Evolutionary conservation across 2,329 filamentous ascomycete species (phyloP), one percentile per base, ranked within the genome.

Genomic region (Colletotrichum brevisporum): DNA sequence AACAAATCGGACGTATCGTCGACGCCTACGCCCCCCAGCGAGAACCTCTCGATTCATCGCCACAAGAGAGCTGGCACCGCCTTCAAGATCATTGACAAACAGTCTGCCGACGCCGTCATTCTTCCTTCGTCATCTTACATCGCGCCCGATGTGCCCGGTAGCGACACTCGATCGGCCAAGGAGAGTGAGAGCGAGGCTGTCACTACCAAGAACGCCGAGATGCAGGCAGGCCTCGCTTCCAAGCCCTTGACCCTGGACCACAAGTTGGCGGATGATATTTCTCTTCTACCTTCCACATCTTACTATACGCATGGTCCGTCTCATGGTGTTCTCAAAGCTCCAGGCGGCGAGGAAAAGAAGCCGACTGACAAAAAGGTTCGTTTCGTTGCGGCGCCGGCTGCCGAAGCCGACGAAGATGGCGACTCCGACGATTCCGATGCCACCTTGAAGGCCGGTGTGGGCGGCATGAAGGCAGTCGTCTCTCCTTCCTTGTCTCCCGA

Each of bases 351-450:
- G 13, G 51, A 57, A 2, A 69, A 61, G 51, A 47, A 54, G 15
- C 12, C n/a, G 3, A n/a, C n/a, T 16, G 67, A 69, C 9, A 69
- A 69, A 51, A 69, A 67, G 26, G 62, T 69, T 6, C 63, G 55
- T 15, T 69, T 69, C 27, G 45, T 21, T 21, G 5, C 21, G 10
- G 39, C 18, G 15, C 15, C 48, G 5, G 43, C 41, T 51, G 18
- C 18, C 18, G 52, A 18, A 1, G 45, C 31, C 18, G 26, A 52
- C 6, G 45, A 61, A 4, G 39, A 45, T 5, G 31, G 8, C 13
- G 52, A 39, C 36, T 69, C 67, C 16, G 62, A 61, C 26, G 39
- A 67, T 39, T 56, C 56, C 4, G 56, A 67, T 43, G 45, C 47
- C n/a, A 52, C 67, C 10, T 12, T 69, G 4, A 52, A 47, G 8